A percentile compares a stretch with the other conserved stretches of the same genome.
Evolutionary conservation across 164 flowering plant species (phyloP).

Genomic region (Saururus chinensis): DNA sequence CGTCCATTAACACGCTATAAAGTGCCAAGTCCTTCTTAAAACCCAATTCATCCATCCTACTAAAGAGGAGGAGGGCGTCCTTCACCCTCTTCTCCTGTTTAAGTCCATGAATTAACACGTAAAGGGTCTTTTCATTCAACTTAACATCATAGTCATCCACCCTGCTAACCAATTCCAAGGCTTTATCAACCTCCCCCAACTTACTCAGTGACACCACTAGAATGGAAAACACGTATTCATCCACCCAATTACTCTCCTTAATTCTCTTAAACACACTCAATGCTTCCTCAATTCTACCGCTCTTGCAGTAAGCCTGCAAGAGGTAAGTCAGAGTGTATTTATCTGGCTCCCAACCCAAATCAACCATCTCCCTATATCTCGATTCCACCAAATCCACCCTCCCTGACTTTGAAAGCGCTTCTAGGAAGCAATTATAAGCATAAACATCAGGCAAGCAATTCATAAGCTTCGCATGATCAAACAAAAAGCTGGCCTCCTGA

Average conservation of each 20-base stretch:
- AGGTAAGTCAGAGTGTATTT: conserved; percentile 60
- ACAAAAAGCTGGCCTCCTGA: conserved; percentile 50
- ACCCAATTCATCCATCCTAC: conserved; percentile 53
- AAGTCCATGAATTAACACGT: conserved; percentile 68
- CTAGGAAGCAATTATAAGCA: conserved; percentile 72
- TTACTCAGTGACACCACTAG: conserved; percentile 53
- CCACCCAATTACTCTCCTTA: conserved; percentile 48
- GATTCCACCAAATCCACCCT: conserved; percentile 38
- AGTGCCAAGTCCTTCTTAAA: conserved; percentile 34
- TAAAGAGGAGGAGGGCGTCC: conserved; percentile 50
- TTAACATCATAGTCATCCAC: conserved; percentile 35
- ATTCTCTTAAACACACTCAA: conserved; percentile 43
- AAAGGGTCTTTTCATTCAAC: conserved; percentile 59
- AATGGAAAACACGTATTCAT: conserved; percentile 42
- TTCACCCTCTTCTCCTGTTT: conserved; percentile 39
- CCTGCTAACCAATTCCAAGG: conserved; percentile 50
- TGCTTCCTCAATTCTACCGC: conserved; percentile 48
- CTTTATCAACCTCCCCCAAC: conserved; percentile 64
- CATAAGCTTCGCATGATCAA: conserved; percentile 35
- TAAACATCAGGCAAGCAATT: conserved; percentile 55
- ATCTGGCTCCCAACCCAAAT: conserved; percentile 34
- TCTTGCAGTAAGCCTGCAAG: conserved; percentile 61
- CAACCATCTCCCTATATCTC: conserved; percentile 61
- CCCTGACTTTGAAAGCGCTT: conserved; percentile 39
- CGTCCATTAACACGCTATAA: conserved; percentile 67